Evolutionary conservation across 1,139 yeast genomes (phyloP).

Genomic region (Blastobotrys proliferans): DNA sequence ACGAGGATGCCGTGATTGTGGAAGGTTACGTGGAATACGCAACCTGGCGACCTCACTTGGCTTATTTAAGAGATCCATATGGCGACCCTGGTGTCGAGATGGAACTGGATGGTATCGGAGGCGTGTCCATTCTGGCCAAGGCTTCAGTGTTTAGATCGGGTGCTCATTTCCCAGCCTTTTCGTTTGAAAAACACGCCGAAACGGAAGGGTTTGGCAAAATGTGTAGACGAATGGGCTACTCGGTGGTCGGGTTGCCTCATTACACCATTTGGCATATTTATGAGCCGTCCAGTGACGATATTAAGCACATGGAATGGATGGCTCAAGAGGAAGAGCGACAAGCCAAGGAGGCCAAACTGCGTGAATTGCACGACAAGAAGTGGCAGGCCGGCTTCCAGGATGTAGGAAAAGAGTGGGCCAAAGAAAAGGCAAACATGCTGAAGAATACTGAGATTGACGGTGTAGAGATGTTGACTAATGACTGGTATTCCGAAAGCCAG

Average conservation of each 20-base stretch:
- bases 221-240: constrained; percentile 74
- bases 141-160: constrained; percentile 79
- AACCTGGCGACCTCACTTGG: constrained; percentile 89
- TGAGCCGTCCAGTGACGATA: constrained; percentile 82
- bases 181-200: constrained; percentile 87
- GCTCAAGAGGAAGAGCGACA: constrained; percentile 82
- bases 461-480: constrained; percentile 16
- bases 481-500: constrained; percentile 22
- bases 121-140: constrained; percentile 77
- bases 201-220: constrained; percentile 91
- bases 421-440: constrained; percentile 61
- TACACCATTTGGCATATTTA: constrained; percentile 91
- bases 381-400: constrained; percentile 78
- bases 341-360: constrained; percentile 60
- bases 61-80: constrained; percentile 78
- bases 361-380: constrained; percentile 65
- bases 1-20: constrained; percentile 85
- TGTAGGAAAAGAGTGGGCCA: constrained; percentile 62
- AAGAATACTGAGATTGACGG: constrained; percentile 65
- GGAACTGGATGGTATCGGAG: constrained; percentile 90
- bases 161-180: constrained; percentile 84
- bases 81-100: constrained; percentile 84
- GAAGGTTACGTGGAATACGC: constrained; percentile 92
- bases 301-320: constrained; percentile 96
- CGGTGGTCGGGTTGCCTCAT: constrained; percentile 82